Base-by-base conservation (phyloP, 805 yeast species). In the Pichia nakasei region DNA sequence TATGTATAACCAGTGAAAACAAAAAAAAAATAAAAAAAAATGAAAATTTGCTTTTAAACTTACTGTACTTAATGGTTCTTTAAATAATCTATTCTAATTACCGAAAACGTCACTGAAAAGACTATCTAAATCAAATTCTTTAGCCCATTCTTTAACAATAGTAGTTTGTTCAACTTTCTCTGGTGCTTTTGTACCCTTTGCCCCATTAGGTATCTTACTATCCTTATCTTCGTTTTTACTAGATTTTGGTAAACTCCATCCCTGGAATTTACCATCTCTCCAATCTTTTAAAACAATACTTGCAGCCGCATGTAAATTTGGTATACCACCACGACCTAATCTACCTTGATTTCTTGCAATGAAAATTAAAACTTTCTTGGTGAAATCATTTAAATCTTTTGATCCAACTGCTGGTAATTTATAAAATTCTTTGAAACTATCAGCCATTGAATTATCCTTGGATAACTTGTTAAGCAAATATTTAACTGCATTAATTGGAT, bases 211-310 rank as follows among this genome's bases (percentile, higher is more conserved):
- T 24, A 38, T 53, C 43, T 45, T 59, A 4, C 35, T 35, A 31
- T 38, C 47, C 58, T 51, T 29, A 29, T 29, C 32, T 29, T 29
- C 17, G 55, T 43, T 59, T 64, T 56, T 66, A 48, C 53, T 61
- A 18, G 53, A 51, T 47, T 48, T 82, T 41, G 96, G 95, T 54
- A 80, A 66, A 3, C 85, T 78, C 96, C 96, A 93, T 39, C 97
- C 95, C 44, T 82, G 65, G 55, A 93, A 79, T 60, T 93, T 78
- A 47, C 98, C 98, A 63, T 89, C 97, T 66, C 96, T 80, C 97
- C 97, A 93, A 66, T 93, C 98, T 56, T 77, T 86, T 58, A 93
- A 70, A 12, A 93, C 82, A 32, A 84, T 72, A 55, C 76, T 62
- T 32, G 94, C 96, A 9, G 97, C 95, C 51, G 89, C 73, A 47